Conservation (phyloP, 306 rosid genomes). For the Argentina anserina region DNA sequence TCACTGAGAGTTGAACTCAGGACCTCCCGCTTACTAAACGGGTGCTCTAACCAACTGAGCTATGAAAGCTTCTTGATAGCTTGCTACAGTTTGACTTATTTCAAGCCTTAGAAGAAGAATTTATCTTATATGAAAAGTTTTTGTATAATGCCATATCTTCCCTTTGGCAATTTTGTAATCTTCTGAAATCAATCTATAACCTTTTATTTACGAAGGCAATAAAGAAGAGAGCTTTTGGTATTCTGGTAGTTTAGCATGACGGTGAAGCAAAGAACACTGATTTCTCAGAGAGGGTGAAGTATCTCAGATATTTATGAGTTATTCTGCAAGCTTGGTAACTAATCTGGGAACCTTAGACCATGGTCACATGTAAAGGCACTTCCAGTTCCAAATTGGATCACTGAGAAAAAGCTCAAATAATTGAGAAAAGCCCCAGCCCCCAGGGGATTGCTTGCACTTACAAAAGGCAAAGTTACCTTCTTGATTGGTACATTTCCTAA, state of each 20-base stretch:
- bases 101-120: too few relatives aligned
- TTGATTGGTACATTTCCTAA: not conserved
- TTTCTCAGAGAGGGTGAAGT: not conserved
- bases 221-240: not conserved
- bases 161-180: not conserved
- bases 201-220: not conserved
- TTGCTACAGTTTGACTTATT: fast-evolving
- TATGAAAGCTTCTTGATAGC: slow-evolving; percentile 37
- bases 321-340: not conserved
- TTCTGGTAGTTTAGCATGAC: not conserved
- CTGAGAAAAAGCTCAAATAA: not conserved
- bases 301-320: not conserved
- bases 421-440: not conserved
- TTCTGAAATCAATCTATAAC: not conserved
- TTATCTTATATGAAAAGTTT: too few relatives aligned
- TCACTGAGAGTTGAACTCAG: slow-evolving; percentile 75
- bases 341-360: not conserved
- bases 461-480: not conserved
- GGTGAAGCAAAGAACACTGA: slow-evolving; percentile 1
- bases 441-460: not conserved
- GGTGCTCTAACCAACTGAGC: slow-evolving; percentile 84
- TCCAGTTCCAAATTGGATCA: not conserved
- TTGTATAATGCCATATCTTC: not conserved
- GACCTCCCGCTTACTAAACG: slow-evolving; percentile 88
- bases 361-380: not conserved